These are phyloP conservation scores for Hsuehochloa calcarea DNA, from an alignment of 176 grass and related monocot species.

Conservation along the genomic window DNA sequence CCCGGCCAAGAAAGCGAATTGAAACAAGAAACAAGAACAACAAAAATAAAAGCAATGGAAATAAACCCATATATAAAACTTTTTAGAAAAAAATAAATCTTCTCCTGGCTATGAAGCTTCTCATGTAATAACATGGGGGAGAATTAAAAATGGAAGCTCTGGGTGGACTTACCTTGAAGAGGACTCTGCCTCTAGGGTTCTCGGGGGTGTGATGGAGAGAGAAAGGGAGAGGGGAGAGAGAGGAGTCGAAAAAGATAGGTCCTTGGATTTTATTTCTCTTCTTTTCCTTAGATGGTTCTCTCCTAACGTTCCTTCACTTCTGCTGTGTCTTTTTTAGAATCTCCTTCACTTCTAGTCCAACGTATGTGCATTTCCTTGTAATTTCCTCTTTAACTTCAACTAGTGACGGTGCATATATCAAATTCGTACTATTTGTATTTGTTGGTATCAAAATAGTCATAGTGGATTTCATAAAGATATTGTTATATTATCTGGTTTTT, in stretches of 20 bases:
- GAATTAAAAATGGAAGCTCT: background rate
- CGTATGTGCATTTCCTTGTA: no score
- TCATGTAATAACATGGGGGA: background rate
- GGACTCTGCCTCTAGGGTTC: constrained; percentile 36
- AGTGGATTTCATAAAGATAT: no score
- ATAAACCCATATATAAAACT: background rate
- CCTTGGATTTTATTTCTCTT: constrained; percentile 2
- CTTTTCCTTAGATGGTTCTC: background rate
- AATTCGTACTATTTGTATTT: no score
- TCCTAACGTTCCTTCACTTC: no score
- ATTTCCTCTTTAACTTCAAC: no score
- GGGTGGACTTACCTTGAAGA: constrained; percentile 30
- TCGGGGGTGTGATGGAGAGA: constrained; percentile 1
- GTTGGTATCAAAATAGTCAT: no score
- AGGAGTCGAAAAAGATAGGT: background rate
- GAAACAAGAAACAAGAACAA: background rate
- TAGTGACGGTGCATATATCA: no score
- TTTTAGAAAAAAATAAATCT: background rate
- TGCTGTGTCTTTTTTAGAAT: no score
- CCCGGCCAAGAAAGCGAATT: background rate
- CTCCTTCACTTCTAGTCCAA: no score
- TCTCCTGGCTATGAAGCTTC: background rate
- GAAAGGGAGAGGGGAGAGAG: background rate
- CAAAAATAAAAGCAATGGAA: background rate
- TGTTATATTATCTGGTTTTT: no score